Percentiles rank a stretch among this genome's conserved stretches.
Evolutionary conservation across 106 monocot genomes (phyloP).

Genomic region (Dendrobium catenatum): DNA sequence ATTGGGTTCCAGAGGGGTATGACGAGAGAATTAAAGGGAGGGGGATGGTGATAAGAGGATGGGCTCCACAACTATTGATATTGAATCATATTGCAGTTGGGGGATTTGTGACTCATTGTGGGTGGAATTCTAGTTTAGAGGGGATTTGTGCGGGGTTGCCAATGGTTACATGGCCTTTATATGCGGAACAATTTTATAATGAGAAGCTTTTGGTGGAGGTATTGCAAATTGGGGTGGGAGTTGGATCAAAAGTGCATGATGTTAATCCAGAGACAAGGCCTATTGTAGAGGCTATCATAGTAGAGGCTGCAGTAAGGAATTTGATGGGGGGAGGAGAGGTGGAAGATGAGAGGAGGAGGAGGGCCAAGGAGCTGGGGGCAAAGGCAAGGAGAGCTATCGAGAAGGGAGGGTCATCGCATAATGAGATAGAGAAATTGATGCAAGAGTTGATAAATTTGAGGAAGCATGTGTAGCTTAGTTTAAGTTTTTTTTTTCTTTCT

Average conservation of each 20-base stretch:
- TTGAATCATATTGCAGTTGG: slow-evolving; percentile 42
- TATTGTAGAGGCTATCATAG: slow-evolving; percentile 13
- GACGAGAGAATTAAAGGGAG: slow-evolving; percentile 12
- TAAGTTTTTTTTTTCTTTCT: no score
- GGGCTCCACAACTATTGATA: slow-evolving; percentile 48
- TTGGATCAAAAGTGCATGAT: background rate
- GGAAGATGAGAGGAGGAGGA: slow-evolving; percentile 18
- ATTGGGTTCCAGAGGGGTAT: slow-evolving; percentile 9
- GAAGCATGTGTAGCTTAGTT: no score
- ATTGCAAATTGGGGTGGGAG: slow-evolving; percentile 28
- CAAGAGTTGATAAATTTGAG: background rate
- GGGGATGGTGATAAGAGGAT: slow-evolving; percentile 22
- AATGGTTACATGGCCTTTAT: slow-evolving; percentile 45
- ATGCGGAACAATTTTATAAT: slow-evolving; percentile 45
- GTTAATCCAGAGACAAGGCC: slow-evolving; percentile 1
- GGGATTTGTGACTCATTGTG: slow-evolving; percentile 69
- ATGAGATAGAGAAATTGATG: background rate
- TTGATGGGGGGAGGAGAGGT: slow-evolving; percentile 28
- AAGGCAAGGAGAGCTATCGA: slow-evolving; percentile 26
- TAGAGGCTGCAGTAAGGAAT: slow-evolving; percentile 19
- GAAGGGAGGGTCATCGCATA: slow-evolving; percentile 37
- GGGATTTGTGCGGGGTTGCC: slow-evolving; percentile 33
- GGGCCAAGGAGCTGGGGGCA: slow-evolving; percentile 23
- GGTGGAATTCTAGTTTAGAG: slow-evolving; percentile 66
- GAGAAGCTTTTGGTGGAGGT: slow-evolving; percentile 36